Base-by-base conservation (phyloP, 352 stramenopile species). In the Pythium periplocum region DNA sequence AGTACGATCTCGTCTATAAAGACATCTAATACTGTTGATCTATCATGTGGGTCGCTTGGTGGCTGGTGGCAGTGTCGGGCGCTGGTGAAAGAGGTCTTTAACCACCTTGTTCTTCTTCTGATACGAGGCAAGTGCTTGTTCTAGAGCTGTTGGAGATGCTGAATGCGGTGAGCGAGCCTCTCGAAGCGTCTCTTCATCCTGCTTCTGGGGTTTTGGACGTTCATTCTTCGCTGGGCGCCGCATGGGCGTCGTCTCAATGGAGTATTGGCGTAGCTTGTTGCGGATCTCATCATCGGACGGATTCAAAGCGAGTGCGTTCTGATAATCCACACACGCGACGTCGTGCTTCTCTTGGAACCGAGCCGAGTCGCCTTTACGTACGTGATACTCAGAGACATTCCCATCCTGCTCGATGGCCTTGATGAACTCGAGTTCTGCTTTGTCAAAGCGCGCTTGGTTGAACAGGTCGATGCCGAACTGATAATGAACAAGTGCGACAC, bases 1-100 rank as follows among this genome's bases (percentile, higher is more conserved):
- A 89, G 59, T 95, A 93, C 57, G 66, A 89, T 1, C 73, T 93
- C 44, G 68, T 92, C 45, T 93, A 92, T 68, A 83, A 84, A 48
- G 81, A 92, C 59, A 87, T 93, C 45, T 91, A 72, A 57, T 9
- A 31, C 53, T 4, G 35, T 45, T 47, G 36, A 44, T 33, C 30
- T 46, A 42, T 41, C 8, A 6, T 50, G 32, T 9, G 4, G 9
- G 49, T 69, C 55, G 53, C 48, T 68, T 66, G 54, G 56, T 69
- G 3, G 62, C 30, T 36, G 64, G 55, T 44, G 62, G 72, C 43
- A 88, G 39, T 11, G 63, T 48, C 11, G 77, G 75, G 7, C 80
- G 68, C 35, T 67, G 75, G 2, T 52, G 46, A 45, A 83, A 87
- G 33, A 90, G 59, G 31, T 86, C 70, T 36, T 90, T 68, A 8